Base-by-base conservation (phyloP, 2,329 filamentous ascomycete genomes). In the Sphaerulina populicola region DNA sequence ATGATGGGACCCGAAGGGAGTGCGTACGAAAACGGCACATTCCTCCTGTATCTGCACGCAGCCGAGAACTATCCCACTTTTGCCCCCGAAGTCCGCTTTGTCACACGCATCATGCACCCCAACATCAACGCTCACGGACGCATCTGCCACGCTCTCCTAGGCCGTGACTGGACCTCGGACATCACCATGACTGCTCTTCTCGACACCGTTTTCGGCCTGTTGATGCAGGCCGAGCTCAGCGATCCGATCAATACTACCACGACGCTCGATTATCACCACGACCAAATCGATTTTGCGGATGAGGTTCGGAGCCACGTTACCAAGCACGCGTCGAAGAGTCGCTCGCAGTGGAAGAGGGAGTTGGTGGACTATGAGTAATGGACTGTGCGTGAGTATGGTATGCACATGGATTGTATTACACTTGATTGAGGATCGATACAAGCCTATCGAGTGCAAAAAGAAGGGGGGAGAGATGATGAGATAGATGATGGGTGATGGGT, bases 101-200 rank as follows among this genome's bases (percentile, higher is more conserved):
- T 69, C 29, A 71, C 68, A 3, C 62, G 62, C 11, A 63, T 70
- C 37, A 62, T 66, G 45, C 69, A 71, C 42, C 67, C 69, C 9
- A 70, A 71, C 51, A 65, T 70, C 53, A 68, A 66, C 40, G 60
- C 63, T 35, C 66, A 69, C 35, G 67, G 67, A 6, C 57, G 62
- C 12, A 66, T 71, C 53, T 71, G 67, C 56, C 68, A 69, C 53
- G 56, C 56, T 27, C 62, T 68, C 31, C 58, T 68, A 23, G 39
- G 41, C 38, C 62, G 67, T 8, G 67, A 70, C 56, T 70, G 67
- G 67, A 68, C 65, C 1, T 60, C 61, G 2, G 65, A 69, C 43
- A 68, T 63, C 3, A 63, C 52, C 27, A 64, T 62, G 53, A 61
- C 61, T 12, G 62, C 61, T 10, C 40, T 70, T 2, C 61, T 69